Evolutionary conservation across 495 filamentous ascomycete species (phyloP).

Genomic region (Mycothermus thermophilus): DNA sequence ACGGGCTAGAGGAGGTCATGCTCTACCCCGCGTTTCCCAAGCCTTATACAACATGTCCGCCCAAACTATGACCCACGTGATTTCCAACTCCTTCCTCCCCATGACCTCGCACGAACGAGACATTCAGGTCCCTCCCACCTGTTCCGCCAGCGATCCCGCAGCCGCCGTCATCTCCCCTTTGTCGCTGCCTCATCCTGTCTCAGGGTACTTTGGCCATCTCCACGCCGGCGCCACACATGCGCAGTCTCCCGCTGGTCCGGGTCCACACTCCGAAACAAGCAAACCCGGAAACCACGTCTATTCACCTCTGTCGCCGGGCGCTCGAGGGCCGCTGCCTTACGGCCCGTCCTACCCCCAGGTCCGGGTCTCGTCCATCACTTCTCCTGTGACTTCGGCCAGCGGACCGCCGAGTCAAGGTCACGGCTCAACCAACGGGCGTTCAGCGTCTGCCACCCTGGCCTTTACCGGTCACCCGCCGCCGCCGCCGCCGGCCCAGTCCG

Average conservation of each 20-base stretch:
- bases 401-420: not conserved
- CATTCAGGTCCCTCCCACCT: constrained; percentile 11
- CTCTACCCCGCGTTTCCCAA: too few relatives aligned
- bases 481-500: constrained; percentile 12
- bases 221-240: not conserved
- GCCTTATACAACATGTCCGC: too few relatives aligned
- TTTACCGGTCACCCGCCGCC: constrained; percentile 10
- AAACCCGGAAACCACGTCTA: constrained; percentile 7
- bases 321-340: constrained; percentile 8
- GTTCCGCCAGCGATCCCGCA: constrained; percentile 16
- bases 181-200: constrained; percentile 22
- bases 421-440: constrained; percentile 2
- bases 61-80: constrained; percentile 21
- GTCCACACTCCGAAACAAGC: too few relatives aligned
- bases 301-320: constrained; percentile 16
- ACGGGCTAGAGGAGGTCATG: too few relatives aligned
- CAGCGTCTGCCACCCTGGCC: constrained; percentile 9
- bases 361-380: constrained; percentile 7
- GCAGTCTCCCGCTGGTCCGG: not conserved
- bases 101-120: constrained; percentile 14
- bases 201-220: constrained; percentile 22
- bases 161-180: constrained; percentile 30
- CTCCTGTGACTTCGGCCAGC: not conserved
- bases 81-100: constrained; percentile 22
- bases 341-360: constrained; percentile 16